Evolutionary conservation across 1,284 basidiomycete genomes (phyloP).

Genomic region (Cutaneotrichosporon cutaneum): DNA sequence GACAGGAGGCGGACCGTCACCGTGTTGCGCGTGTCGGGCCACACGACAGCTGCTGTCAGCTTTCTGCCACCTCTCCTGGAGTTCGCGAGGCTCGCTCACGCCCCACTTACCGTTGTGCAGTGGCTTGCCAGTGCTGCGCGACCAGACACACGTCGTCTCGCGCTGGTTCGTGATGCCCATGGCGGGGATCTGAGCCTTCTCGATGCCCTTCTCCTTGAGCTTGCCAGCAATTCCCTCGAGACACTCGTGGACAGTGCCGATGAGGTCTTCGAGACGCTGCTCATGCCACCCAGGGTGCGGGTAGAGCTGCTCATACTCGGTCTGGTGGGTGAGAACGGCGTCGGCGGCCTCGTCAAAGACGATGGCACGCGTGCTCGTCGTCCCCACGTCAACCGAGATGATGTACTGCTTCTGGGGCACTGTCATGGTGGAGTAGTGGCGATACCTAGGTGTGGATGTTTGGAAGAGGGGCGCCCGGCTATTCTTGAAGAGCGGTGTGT

Average conservation of each 20-base stretch:
- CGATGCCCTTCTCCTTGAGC: conserved; percentile 69
- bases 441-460: not conserved
- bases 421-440: conserved; percentile 10
- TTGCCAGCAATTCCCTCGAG: conserved; percentile 70
- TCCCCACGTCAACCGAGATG: conserved; percentile 19
- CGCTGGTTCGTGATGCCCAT: conserved; percentile 93
- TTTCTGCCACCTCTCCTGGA: too few relatives aligned
- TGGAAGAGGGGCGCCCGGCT: not conserved
- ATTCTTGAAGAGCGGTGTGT: not conserved
- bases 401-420: conserved; percentile 14
- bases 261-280: conserved; percentile 84
- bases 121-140: conserved; percentile 80
- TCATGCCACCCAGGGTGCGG: conserved; percentile 94
- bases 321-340: conserved; percentile 80
- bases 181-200: conserved; percentile 78
- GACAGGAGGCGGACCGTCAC: conserved; percentile 19
- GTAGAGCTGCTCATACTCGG: conserved; percentile 88
- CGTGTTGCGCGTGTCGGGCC: conserved; percentile 81
- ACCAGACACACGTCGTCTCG: conserved; percentile 95
- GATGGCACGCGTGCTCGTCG: conserved; percentile 82
- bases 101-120: conserved; percentile 59
- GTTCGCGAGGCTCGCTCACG: not conserved
- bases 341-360: conserved; percentile 86
- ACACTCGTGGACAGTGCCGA: conserved; percentile 71
- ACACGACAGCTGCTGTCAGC: conserved; percentile 70